phyloP scores from a whole-genome alignment of 2,329 filamentous ascomycete species.

The Aspergillus melleus region DNA sequence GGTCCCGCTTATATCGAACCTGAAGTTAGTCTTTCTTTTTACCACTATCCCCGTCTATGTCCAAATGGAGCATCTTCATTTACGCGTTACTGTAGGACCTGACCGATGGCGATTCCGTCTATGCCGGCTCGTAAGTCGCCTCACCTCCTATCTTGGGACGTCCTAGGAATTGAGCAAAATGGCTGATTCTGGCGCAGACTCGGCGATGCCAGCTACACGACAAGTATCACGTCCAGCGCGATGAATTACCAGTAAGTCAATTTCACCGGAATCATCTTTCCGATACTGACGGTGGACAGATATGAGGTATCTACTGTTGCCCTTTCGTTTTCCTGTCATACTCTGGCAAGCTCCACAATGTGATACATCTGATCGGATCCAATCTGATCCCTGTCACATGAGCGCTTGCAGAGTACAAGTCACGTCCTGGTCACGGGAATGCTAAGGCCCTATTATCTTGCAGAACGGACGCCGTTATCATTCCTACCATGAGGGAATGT shows the following conservation, averaged over 20 bases:
- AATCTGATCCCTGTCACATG: neutral
- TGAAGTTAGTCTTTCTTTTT: slow-evolving; percentile 22
- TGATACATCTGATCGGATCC: neutral
- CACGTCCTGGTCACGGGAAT: neutral
- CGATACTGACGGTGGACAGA: slow-evolving; percentile 21
- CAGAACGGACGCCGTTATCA: slow-evolving; percentile 36
- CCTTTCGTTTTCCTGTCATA: no score
- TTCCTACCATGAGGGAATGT: slow-evolving; percentile 33
- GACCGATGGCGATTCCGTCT: slow-evolving; percentile 28
- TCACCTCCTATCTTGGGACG: no score
- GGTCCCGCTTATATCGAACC: slow-evolving; percentile 23
- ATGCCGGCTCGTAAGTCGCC: slow-evolving; percentile 27
- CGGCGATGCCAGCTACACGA: slow-evolving; percentile 30
- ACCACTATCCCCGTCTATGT: neutral
- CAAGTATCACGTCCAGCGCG: slow-evolving; percentile 31
- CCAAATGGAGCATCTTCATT: neutral
- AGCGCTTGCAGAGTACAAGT: no score
- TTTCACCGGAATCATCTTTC: neutral
- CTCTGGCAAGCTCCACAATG: no score
- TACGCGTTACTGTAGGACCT: slow-evolving; percentile 17
- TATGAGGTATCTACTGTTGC: slow-evolving; percentile 28
- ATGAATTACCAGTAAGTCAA: slow-evolving; percentile 32
- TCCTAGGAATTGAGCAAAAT: neutral
- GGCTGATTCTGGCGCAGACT: slow-evolving; percentile 17
- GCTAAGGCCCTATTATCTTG: neutral